Conservation (phyloP, 345 rosid species). For the Camelina sativa region DNA sequence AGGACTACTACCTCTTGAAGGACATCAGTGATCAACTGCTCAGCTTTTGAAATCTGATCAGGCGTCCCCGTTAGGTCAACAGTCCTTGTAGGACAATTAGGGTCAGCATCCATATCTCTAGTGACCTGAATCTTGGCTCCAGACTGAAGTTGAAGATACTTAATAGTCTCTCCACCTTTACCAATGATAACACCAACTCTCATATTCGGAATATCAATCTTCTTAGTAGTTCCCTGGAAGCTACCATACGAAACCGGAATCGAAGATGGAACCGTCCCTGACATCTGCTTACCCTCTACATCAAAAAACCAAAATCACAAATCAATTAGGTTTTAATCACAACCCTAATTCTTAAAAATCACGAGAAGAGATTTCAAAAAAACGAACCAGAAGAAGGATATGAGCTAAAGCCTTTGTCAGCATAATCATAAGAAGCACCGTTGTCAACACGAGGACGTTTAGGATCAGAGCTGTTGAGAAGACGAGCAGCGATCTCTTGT, state of each 20-base stretch:
- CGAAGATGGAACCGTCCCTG: conserved; percentile 56
- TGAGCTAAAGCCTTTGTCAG: conserved; percentile 60
- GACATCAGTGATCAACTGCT: conserved; percentile 88
- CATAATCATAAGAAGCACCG: conserved; percentile 63
- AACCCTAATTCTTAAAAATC: not conserved
- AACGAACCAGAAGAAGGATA: conserved; percentile 49
- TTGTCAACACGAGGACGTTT: conserved; percentile 90
- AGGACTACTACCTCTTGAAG: conserved; percentile 62
- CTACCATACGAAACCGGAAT: conserved; percentile 75
- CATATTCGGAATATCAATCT: conserved; percentile 87
- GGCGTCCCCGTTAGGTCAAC: conserved; percentile 89
- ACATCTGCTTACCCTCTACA: conserved; percentile 63
- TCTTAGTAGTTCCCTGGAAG: conserved; percentile 74
- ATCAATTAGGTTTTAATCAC: not conserved
- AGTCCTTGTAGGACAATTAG: conserved; percentile 61
- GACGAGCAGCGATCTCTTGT: conserved; percentile 93
- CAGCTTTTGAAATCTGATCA: conserved; percentile 87
- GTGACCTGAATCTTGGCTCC: conserved; percentile 99
- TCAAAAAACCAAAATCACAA: not conserved
- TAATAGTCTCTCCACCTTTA: conserved; percentile 95
- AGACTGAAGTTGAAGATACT: conserved; percentile 89
- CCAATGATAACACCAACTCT: conserved; percentile 99
- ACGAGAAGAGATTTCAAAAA: not conserved
- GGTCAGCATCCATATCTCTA: conserved; percentile 92
- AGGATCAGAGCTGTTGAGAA: conserved; percentile 60